phyloP scores from a whole-genome alignment of 1,139 yeast genomes.

The Candida sanyaensis region DNA sequence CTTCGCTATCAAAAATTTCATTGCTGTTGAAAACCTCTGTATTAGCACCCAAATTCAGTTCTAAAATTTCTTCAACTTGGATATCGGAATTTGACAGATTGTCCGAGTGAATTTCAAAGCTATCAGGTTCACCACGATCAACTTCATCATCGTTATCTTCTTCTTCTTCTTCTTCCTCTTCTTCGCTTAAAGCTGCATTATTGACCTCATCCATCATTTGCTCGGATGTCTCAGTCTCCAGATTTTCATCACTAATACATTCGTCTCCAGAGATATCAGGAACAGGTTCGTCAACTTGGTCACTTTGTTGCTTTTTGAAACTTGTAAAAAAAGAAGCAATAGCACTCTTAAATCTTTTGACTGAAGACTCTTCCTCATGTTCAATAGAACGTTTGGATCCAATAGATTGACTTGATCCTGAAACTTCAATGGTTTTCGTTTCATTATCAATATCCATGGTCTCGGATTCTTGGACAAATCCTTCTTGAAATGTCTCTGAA shows the following conservation, averaged over 20 bases:
- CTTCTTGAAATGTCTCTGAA: constrained; percentile 9
- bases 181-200: neutral
- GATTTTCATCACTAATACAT: too few species aligned
- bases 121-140: neutral
- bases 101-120: neutral
- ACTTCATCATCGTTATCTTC: neutral
- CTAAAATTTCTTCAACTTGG: neutral
- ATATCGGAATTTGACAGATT: neutral
- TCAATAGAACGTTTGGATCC: neutral
- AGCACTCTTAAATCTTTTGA: constrained; percentile 8
- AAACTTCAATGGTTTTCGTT: neutral
- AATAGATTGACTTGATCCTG: neutral
- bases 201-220: neutral
- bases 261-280: too few species aligned
- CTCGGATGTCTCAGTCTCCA: too few species aligned
- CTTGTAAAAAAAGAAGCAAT: constrained; percentile 1
- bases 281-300: neutral
- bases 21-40: too few species aligned
- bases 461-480: constrained; percentile 6
- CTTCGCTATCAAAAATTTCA: too few species aligned
- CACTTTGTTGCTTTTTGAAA: neutral
- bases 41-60: neutral
- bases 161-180: neutral
- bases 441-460: neutral
- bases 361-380: constrained; percentile 1